These are phyloP conservation scores for Nakaseomyces nivariensis DNA, from an alignment of 1,139 yeast genomes.

Conservation along the genomic window DNA sequence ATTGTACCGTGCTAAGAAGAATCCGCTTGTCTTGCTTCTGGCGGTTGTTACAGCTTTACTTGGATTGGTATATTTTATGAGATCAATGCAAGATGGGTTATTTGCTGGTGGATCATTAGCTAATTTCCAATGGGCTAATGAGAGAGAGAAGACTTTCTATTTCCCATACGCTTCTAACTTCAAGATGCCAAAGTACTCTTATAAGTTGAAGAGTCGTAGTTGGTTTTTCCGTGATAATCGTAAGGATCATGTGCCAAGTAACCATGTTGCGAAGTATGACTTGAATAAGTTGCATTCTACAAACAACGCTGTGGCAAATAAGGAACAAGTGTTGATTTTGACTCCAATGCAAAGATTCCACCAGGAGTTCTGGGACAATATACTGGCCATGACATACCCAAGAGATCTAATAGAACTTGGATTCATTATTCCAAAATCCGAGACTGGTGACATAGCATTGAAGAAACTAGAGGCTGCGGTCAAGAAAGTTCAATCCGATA, in stretches of 20 bases:
- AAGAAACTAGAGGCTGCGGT: conserved; percentile 62
- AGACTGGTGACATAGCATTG: conserved; percentile 72
- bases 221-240: conserved; percentile 40
- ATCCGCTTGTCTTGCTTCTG: conserved; percentile 8
- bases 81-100: not conserved
- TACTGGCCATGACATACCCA: conserved; percentile 67
- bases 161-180: conserved; percentile 27
- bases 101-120: conserved; percentile 11
- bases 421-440: conserved; percentile 74
- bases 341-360: conserved; percentile 85
- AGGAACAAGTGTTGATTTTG: conserved; percentile 72
- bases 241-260: conserved; percentile 48
- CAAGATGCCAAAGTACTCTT: conserved; percentile 38
- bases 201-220: conserved; percentile 34
- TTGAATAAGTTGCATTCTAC: conserved; percentile 67
- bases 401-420: conserved; percentile 80
- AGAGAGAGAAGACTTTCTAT: conserved; percentile 27
- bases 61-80: conserved; percentile 12
- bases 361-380: conserved; percentile 78
- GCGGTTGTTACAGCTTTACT: conserved; percentile 23
- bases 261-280: conserved; percentile 77
- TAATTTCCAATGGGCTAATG: conserved; percentile 30
- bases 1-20: not conserved
- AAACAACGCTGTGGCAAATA: conserved; percentile 56
- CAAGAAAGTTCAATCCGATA: conserved; percentile 52